Evolutionary conservation across 768 basidiomycete species (phyloP).

Genomic region (Crucibulum laeve): DNA sequence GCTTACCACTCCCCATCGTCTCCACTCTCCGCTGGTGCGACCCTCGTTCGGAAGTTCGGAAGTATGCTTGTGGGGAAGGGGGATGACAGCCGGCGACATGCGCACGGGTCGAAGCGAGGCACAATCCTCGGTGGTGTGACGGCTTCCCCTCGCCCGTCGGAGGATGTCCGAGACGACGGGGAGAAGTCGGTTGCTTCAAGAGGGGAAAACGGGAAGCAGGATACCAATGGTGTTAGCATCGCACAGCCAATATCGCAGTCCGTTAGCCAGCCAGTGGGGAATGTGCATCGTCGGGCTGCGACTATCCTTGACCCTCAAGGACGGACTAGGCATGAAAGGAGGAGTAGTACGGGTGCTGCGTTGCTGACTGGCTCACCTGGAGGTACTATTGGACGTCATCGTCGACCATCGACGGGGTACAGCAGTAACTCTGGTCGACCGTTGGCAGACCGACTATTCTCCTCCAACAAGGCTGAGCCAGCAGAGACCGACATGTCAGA

Average conservation of each 20-base stretch:
- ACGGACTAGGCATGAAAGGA: conserved; percentile 61
- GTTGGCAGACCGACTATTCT: conserved; percentile 45
- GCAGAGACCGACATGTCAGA: conserved; percentile 44
- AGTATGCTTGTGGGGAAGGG: conserved; percentile 54
- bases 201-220: conserved; percentile 15
- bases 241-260: conserved; percentile 30
- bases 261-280: conserved; percentile 54
- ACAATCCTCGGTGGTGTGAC: conserved; percentile 43
- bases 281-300: conserved; percentile 68
- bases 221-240: conserved; percentile 13
- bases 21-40: conserved; percentile 56
- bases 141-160: conserved; percentile 30
- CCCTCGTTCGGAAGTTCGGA: conserved; percentile 75
- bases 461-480: conserved; percentile 20
- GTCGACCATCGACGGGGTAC: conserved; percentile 70
- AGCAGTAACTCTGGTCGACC: conserved; percentile 28
- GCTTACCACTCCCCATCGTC: conserved; percentile 17
- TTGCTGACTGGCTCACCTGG: conserved; percentile 33
- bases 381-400: conserved; percentile 62
- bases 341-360: conserved; percentile 74
- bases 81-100: conserved; percentile 36
- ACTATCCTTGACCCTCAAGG: conserved; percentile 72
- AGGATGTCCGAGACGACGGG: conserved; percentile 19
- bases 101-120: conserved; percentile 35
- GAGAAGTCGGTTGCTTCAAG: conserved; percentile 19